phyloP scores from a whole-genome alignment of 2,329 filamentous ascomycete species.

The Penicillium sp. region DNA sequence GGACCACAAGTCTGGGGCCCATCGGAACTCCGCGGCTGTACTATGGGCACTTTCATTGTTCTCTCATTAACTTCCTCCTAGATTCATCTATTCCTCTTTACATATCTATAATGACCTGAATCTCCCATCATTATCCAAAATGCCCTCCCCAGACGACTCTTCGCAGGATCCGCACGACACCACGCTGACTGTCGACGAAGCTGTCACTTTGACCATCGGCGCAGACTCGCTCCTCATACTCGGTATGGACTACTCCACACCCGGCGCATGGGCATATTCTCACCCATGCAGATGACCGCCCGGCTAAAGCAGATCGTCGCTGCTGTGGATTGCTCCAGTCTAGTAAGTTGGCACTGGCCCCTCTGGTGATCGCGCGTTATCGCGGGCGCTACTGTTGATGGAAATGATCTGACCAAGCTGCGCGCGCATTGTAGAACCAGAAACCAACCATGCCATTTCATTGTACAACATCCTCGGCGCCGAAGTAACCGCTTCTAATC shows the following conservation, averaged over 20 bases:
- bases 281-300: slow-evolving; percentile 52
- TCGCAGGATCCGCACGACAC: slow-evolving; percentile 39
- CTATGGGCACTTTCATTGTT: slow-evolving; percentile 4
- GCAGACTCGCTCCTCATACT: slow-evolving; percentile 60
- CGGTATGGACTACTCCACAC: slow-evolving; percentile 42
- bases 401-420: slow-evolving; percentile 5
- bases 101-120: slow-evolving; percentile 12
- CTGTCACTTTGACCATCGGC: slow-evolving; percentile 59
- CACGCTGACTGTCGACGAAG: slow-evolving; percentile 55
- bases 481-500: slow-evolving; percentile 57
- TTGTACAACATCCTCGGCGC: slow-evolving; percentile 86
- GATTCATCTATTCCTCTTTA: slow-evolving; percentile 3
- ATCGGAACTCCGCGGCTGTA: slow-evolving; percentile 19
- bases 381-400: slow-evolving; percentile 2
- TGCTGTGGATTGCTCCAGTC: slow-evolving; percentile 56
- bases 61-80: slow-evolving; percentile 9
- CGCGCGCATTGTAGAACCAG: slow-evolving; percentile 29
- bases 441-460: slow-evolving; percentile 61
- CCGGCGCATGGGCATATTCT: background rate
- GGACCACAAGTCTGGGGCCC: slow-evolving; percentile 16
- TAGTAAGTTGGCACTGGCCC: slow-evolving; percentile 38
- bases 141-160: slow-evolving; percentile 24
- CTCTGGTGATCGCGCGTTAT: slow-evolving; percentile 12
- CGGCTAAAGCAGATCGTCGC: slow-evolving; percentile 47
- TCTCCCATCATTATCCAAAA: slow-evolving; percentile 16